Evolutionary conservation across 768 basidiomycete species (phyloP), one percentile per base, ranked within the genome.

Genomic region (Phylloporus rhodoxanthus): DNA sequence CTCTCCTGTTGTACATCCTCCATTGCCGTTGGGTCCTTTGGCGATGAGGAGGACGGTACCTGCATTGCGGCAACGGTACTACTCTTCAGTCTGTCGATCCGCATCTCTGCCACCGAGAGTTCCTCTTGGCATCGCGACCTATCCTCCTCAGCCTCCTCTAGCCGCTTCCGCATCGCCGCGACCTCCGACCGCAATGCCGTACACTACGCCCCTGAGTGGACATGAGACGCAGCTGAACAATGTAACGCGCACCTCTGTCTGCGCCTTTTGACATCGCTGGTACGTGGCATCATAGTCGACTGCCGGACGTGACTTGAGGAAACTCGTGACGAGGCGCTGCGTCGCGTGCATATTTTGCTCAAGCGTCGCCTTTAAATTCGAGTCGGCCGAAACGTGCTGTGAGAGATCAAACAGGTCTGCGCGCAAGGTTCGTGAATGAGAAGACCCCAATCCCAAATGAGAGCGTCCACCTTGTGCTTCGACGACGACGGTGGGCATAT

Each of bases 11-110:
- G 68, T 36, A 54, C 45, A 6, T 57, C 64, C 36, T 71, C 62
- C 48, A 57, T 58, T 9, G 41, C 50, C 10, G 37, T 60, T 45
- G 70, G 74, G 32, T 64, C 60, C 45, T 62, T 67, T 19, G 60
- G 61, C 15, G 70, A 56, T 38, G 68, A 57, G 19, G 70, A 56
- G 43, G 69, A 57, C 48, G 67, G 72, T 20, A 67, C 60, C 57
- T 77, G 75, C 54, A 77, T 65, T n/a, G 72, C 70, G 32, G 64
- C 64, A 11, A 85, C 76, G 0, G 79, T 75, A 39, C 68, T 68
- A 56, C 84, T 85, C 52, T 71, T 74, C 23, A 77, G 58, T 47
- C 86, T 75, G 53, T 87, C 86, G 34, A 78, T 66, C 20, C 82
- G 81, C 49, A 71, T 81, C 64, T 88, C 82, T 2, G 81, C 75